phyloP scores from a whole-genome alignment of 352 stramenopile species.

The Globisporangium emineosum region DNA sequence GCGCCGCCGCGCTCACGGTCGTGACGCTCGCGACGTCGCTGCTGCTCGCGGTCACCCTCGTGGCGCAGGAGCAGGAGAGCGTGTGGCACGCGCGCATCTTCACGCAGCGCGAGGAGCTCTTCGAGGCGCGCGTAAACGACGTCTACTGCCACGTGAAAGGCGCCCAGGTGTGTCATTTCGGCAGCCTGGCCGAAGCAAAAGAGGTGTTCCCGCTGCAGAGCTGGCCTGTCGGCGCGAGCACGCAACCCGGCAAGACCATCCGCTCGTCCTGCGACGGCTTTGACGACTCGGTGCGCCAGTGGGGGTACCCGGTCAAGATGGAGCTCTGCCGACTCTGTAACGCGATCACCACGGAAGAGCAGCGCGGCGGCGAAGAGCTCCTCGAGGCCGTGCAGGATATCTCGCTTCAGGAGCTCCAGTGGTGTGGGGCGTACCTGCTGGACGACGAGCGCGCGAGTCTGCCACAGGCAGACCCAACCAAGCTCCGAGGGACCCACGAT shows the following conservation, averaged over 20 bases:
- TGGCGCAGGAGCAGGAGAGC: conserved; percentile 20
- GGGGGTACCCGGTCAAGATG: conserved; percentile 53
- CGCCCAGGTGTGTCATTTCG: conserved; percentile 33
- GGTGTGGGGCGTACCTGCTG: conserved; percentile 43
- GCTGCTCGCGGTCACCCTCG: conserved; percentile 19
- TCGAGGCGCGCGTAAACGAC: conserved; percentile 40
- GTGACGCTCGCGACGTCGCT: conserved; percentile 19
- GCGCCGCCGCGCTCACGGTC: conserved; percentile 13
- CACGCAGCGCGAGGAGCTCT: conserved; percentile 24
- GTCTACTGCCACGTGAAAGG: conserved; percentile 49
- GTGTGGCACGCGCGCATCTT: conserved; percentile 28
- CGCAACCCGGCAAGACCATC: conserved; percentile 28
- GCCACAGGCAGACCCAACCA: conserved; percentile 4
- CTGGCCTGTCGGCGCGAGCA: conserved; percentile 38
- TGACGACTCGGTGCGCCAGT: conserved; percentile 36
- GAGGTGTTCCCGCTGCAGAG: conserved; percentile 38
- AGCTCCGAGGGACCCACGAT: background rate
- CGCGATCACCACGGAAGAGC: conserved; percentile 30
- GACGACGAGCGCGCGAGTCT: conserved; percentile 8
- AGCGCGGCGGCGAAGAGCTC: conserved; percentile 23
- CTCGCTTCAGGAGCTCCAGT: conserved; percentile 43
- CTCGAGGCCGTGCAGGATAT: conserved; percentile 32
- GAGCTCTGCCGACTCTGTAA: conserved; percentile 39
- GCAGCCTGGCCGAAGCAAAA: conserved; percentile 32
- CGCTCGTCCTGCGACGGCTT: conserved; percentile 37